A percentile compares a stretch with the other conserved stretches of the same genome.
Evolutionary conservation across 805 yeast species (phyloP).

Genomic region (Yarrowia porcina): DNA sequence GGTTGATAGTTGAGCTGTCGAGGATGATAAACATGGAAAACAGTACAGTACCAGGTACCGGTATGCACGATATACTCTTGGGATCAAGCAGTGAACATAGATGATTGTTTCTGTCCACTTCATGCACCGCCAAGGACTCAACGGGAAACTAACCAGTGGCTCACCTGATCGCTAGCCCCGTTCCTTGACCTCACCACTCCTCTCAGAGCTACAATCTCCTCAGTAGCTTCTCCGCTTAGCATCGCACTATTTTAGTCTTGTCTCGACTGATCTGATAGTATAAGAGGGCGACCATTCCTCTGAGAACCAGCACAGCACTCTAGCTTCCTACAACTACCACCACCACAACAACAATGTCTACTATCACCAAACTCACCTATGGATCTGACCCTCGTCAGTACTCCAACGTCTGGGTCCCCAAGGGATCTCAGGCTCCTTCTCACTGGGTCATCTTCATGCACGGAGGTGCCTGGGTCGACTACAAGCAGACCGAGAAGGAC

Average conservation of each 20-base stretch:
- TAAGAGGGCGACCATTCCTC: not conserved
- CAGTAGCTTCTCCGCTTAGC: not conserved
- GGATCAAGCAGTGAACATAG: too few species aligned
- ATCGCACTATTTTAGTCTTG: not conserved
- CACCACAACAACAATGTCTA: not conserved
- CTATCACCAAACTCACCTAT: not conserved
- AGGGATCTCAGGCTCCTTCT: not conserved
- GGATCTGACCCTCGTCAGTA: constrained; percentile 13
- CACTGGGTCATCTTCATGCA: constrained; percentile 56
- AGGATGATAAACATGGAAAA: not conserved
- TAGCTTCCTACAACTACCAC: not conserved
- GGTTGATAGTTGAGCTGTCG: not conserved
- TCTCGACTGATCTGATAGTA: not conserved
- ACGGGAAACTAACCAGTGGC: not conserved
- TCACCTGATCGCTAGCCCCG: not conserved
- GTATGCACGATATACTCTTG: too few species aligned
- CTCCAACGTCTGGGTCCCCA: not conserved
- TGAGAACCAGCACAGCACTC: not conserved
- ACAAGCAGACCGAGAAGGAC: constrained; percentile 56
- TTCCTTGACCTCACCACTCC: not conserved
- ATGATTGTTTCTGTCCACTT: not conserved
- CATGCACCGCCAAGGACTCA: not conserved
- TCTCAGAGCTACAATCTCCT: not conserved
- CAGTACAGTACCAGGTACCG: too few species aligned
- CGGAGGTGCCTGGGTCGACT: constrained; percentile 90